A percentile compares a stretch with the other conserved stretches of the same genome.
phyloP scores from a whole-genome alignment of 73 alveolate species.

The Symbiodinium natans region DNA sequence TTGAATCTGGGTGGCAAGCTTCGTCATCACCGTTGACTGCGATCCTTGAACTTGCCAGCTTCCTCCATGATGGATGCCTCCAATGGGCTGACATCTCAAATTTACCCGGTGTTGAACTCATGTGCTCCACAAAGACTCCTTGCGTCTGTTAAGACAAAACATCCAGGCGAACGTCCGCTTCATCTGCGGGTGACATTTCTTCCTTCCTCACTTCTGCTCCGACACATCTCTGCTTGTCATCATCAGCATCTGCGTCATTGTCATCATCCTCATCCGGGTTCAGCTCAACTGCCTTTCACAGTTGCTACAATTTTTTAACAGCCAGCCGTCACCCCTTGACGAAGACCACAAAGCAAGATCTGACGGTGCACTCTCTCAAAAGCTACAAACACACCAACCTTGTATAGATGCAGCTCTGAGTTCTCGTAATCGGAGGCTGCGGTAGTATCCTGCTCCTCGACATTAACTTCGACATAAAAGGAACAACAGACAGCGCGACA shows the following conservation, averaged over 20 bases:
- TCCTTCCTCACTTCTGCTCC: no score
- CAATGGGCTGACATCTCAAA: not conserved
- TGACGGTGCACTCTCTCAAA: not conserved
- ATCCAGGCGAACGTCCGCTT: no score
- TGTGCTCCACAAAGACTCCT: no score
- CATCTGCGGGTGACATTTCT: no score
- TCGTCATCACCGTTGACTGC: not conserved
- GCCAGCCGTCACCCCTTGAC: not conserved
- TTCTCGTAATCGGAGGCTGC: slow-evolving; percentile 94
- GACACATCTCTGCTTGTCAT: no score
- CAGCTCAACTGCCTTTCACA: no score
- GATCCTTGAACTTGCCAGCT: slow-evolving; percentile 87
- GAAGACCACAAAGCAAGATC: not conserved
- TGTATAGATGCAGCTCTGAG: slow-evolving; percentile 95
- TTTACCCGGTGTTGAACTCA: no score
- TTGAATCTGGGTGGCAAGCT: not conserved
- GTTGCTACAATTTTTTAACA: not conserved
- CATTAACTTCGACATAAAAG: not conserved
- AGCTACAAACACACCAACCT: slow-evolving; percentile 34
- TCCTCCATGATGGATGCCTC: slow-evolving; percentile 95
- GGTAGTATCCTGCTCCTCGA: slow-evolving; percentile 64
- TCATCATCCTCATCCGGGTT: no score
- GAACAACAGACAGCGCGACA: not conserved
- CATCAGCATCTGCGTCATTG: no score
- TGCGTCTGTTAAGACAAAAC: no score